Conservation (phyloP, 768 basidiomycete genomes). For the Glaciozyma antarctica region DNA sequence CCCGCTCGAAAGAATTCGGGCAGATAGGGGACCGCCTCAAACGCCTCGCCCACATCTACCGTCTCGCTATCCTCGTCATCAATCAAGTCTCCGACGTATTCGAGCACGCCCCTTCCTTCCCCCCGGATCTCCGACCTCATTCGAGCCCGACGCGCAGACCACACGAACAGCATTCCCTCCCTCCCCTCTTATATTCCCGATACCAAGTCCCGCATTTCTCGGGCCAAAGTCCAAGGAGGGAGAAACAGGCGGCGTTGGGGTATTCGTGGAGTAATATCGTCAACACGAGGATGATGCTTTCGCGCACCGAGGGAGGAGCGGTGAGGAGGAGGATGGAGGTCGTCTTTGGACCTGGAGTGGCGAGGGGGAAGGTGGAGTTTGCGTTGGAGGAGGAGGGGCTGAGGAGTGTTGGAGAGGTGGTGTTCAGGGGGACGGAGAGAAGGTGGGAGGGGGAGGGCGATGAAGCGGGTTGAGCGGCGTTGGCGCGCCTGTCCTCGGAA, state of each 20-base stretch:
- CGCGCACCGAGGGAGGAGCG: not conserved
- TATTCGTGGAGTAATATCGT: slow-evolving; percentile 20
- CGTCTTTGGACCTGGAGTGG: too few relatives aligned
- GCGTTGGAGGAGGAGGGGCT: not conserved
- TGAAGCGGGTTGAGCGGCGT: too few relatives aligned
- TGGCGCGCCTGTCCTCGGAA: too few relatives aligned
- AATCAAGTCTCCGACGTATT: slow-evolving; percentile 86
- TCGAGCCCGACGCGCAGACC: slow-evolving; percentile 1
- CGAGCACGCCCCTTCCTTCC: not conserved
- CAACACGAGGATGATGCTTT: slow-evolving; percentile 6
- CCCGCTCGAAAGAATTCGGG: slow-evolving; percentile 62
- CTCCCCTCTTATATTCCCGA: slow-evolving; percentile 14
- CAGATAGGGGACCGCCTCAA: slow-evolving; percentile 64
- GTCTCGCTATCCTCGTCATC: slow-evolving; percentile 67
- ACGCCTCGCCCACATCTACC: slow-evolving; percentile 53
- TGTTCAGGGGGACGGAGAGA: too few relatives aligned
- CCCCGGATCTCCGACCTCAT: not conserved
- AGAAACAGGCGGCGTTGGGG: slow-evolving; percentile 14
- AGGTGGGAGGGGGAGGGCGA: too few relatives aligned
- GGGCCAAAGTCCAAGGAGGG: not conserved
- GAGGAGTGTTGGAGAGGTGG: too few relatives aligned
- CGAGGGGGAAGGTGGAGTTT: not conserved
- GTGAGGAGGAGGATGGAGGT: not conserved
- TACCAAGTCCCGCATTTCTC: slow-evolving; percentile 15
- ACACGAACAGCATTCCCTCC: slow-evolving; percentile 16